These are phyloP conservation scores for Chalaropsis thielavioides DNA, from an alignment of 2,329 filamentous ascomycete genomes.

Conservation along the genomic window DNA sequence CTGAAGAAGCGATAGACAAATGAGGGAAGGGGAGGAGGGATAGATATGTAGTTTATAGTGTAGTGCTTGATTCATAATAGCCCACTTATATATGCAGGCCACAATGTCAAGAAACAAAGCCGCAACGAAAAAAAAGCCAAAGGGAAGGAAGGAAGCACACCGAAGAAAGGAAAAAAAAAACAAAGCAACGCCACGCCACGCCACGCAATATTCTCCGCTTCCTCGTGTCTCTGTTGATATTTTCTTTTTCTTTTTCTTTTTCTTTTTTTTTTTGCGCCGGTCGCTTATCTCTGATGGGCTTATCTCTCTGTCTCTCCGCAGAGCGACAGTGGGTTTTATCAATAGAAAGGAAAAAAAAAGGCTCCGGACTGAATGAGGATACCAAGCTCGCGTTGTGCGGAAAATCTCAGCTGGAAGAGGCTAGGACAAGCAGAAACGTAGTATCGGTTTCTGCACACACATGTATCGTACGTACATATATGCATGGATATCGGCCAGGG, in stretches of 20 bases:
- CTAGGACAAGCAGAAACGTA: neutral
- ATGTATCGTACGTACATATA: neutral
- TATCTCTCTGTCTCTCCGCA: neutral
- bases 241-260: neutral
- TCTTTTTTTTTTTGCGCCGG: neutral
- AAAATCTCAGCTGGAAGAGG: neutral
- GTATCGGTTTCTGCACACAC: neutral
- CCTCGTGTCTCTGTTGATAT: neutral
- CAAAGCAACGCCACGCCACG: constrained; percentile 1
- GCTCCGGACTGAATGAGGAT: neutral
- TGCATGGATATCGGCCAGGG: neutral
- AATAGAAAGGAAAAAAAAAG: neutral
- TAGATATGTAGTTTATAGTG: neutral
- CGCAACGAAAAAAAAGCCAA: neutral
- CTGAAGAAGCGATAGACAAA: neutral
- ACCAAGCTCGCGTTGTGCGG: neutral
- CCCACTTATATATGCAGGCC: constrained; percentile 6
- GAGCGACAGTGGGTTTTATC: neutral
- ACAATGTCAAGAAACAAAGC: neutral
- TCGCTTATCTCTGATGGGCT: neutral
- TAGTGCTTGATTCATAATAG: neutral
- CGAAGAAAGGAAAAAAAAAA: neutral
- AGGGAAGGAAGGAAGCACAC: neutral
- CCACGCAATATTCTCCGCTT: constrained; percentile 3
- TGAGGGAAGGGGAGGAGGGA: neutral